Evolutionary conservation across 306 rosid genomes (phyloP).

Genomic region (Canavalia ensiformis): DNA sequence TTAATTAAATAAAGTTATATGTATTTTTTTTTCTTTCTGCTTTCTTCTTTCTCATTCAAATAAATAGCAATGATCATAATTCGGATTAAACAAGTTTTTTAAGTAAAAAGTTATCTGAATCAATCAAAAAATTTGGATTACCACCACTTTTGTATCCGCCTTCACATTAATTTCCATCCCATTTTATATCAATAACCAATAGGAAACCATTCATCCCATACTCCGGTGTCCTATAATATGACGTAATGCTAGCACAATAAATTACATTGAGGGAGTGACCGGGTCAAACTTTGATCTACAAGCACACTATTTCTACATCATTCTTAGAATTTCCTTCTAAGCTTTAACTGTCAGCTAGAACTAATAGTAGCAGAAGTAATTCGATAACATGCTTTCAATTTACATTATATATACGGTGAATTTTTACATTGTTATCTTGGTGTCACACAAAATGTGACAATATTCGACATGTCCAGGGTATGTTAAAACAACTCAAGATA

Average conservation of each 20-base stretch:
- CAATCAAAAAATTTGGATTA: too few species aligned
- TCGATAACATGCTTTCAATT: neutral
- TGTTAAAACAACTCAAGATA: constrained; percentile 22
- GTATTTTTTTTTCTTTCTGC: too few species aligned
- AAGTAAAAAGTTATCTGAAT: too few species aligned
- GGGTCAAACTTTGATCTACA: neutral
- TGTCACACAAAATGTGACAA: constrained; percentile 8
- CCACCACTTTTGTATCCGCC: too few species aligned
- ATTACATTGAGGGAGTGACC: neutral
- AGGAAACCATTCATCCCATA: neutral
- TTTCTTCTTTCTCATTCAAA: too few species aligned
- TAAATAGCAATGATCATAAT: too few species aligned
- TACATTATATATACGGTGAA: constrained; percentile 12
- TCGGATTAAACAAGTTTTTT: too few species aligned
- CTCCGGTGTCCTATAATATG: neutral
- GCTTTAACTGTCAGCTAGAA: neutral
- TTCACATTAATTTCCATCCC: too few species aligned
- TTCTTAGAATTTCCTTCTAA: neutral
- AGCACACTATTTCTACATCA: neutral
- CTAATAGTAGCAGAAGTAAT: constrained; percentile 2
- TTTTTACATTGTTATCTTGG: constrained; percentile 28
- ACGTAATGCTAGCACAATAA: constrained; percentile 25
- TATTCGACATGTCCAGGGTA: constrained; percentile 17
- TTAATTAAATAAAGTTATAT: too few species aligned
- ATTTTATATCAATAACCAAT: too few species aligned